A percentile compares a stretch with the other conserved stretches of the same genome.
phyloP scores from a whole-genome alignment of 495 filamentous ascomycete species.

The Ascobolus immersus region DNA sequence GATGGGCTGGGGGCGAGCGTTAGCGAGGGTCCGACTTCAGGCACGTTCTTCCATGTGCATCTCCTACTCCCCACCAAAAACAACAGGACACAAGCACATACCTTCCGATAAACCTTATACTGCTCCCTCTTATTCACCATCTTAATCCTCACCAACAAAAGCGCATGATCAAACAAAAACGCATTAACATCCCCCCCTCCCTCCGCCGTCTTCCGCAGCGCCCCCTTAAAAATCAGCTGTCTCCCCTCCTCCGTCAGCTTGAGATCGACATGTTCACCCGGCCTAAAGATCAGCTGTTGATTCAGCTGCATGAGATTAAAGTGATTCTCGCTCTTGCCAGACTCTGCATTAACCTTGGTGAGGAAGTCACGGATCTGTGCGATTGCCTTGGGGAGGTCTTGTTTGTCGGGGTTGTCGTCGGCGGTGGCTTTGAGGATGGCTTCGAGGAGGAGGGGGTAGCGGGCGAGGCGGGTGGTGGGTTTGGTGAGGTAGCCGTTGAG shows the following conservation, averaged over 20 bases:
- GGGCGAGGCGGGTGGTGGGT: slow-evolving; percentile 80
- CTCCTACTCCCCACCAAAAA: background rate
- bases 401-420: slow-evolving; percentile 63
- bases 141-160: slow-evolving; percentile 72
- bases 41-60: background rate
- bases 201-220: slow-evolving; percentile 67
- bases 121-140: slow-evolving; percentile 80
- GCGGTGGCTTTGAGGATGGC: slow-evolving; percentile 70
- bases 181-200: slow-evolving; percentile 54
- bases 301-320: slow-evolving; percentile 87
- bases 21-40: background rate
- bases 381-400: slow-evolving; percentile 74
- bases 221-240: slow-evolving; percentile 76
- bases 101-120: slow-evolving; percentile 71
- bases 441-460: slow-evolving; percentile 87
- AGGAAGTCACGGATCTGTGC: slow-evolving; percentile 65
- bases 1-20: slow-evolving; percentile 35
- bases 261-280: slow-evolving; percentile 70
- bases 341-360: slow-evolving; percentile 71
- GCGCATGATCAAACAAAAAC: slow-evolving; percentile 87
- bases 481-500: slow-evolving; percentile 97
- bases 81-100: too few relatives aligned
- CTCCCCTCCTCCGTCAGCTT: slow-evolving; percentile 86
- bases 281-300: slow-evolving; percentile 62
- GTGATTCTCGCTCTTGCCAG: slow-evolving; percentile 90